phyloP scores from a whole-genome alignment of 1,284 basidiomycete genomes.

The Mycena sp. region DNA sequence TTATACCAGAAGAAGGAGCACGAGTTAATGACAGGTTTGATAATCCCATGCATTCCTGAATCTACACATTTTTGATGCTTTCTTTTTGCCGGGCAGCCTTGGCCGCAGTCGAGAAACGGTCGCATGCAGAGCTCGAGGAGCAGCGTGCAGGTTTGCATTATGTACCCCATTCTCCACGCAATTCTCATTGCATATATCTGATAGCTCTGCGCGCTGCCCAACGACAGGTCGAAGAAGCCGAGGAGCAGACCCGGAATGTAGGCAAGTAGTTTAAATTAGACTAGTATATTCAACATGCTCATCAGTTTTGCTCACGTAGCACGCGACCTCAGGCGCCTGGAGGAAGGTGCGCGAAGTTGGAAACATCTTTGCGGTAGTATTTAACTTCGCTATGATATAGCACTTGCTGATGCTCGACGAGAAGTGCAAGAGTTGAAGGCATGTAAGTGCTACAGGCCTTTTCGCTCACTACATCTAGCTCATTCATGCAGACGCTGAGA shows the following conservation, averaged over 20 bases:
- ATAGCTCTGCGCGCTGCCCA: slow-evolving; percentile 26
- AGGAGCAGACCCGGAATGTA: slow-evolving; percentile 24
- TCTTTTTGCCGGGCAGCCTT: slow-evolving; percentile 11
- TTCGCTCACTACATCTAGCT: neutral
- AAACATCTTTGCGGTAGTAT: neutral
- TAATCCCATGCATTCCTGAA: neutral
- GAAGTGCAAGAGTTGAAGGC: slow-evolving; percentile 25
- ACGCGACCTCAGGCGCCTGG: slow-evolving; percentile 25
- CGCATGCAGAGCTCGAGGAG: slow-evolving; percentile 25
- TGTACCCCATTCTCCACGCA: neutral
- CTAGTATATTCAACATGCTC: neutral
- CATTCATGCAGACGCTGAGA: slow-evolving; percentile 18
- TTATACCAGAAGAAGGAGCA: slow-evolving; percentile 31
- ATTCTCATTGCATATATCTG: neutral
- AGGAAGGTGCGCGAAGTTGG: slow-evolving; percentile 16
- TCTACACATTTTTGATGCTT: neutral
- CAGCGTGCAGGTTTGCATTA: slow-evolving; percentile 22
- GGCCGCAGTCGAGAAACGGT: slow-evolving; percentile 21
- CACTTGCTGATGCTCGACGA: slow-evolving; percentile 21
- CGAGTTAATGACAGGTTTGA: slow-evolving; percentile 23
- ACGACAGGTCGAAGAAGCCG: slow-evolving; percentile 28
- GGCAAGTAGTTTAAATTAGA: neutral
- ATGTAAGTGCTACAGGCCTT: neutral
- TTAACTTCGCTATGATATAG: neutral
- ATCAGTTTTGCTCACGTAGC: neutral